These are phyloP conservation scores for Podaxis sp. DNA, from an alignment of 768 basidiomycete genomes.

Conservation along the genomic window DNA sequence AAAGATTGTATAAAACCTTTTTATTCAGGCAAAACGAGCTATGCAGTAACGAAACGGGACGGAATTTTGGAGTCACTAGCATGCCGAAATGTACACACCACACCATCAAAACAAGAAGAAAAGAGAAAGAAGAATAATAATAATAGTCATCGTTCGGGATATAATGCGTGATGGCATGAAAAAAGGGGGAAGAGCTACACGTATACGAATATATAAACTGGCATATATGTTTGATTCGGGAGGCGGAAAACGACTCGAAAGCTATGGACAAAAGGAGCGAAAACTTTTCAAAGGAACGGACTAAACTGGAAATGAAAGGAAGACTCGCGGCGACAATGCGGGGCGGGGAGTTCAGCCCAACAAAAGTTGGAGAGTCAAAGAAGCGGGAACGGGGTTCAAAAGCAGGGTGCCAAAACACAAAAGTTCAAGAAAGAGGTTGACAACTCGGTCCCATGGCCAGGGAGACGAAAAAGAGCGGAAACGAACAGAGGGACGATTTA, in stretches of 20 bases:
- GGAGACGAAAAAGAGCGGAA: neutral
- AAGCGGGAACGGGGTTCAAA: conserved; percentile 3
- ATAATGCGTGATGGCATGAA: conserved; percentile 15
- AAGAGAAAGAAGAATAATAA: conserved; percentile 14
- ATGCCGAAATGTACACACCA: conserved; percentile 11
- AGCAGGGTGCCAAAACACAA: conserved; percentile 10
- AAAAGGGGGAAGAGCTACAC: conserved; percentile 6
- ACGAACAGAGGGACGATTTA: neutral
- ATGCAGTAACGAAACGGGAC: neutral
- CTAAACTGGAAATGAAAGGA: conserved; percentile 14
- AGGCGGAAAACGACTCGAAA: conserved; percentile 4
- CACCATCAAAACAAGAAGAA: neutral
- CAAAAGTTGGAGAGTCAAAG: neutral
- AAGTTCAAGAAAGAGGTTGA: conserved; percentile 13
- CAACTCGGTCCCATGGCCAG: conserved; percentile 12
- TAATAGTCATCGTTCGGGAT: conserved; percentile 15
- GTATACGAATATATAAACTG: conserved; percentile 13
- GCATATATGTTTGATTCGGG: conserved; percentile 12
- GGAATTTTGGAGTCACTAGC: neutral
- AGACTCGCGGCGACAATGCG: conserved; percentile 13
- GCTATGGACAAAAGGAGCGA: conserved; percentile 9
- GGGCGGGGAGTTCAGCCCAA: conserved; percentile 3
- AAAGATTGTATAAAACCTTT: neutral
- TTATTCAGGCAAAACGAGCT: conserved; percentile 2
- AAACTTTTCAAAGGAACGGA: conserved; percentile 13